Conservation (phyloP, 2,329 filamentous ascomycete genomes). For the Trichoderma oligosporum region DNA sequence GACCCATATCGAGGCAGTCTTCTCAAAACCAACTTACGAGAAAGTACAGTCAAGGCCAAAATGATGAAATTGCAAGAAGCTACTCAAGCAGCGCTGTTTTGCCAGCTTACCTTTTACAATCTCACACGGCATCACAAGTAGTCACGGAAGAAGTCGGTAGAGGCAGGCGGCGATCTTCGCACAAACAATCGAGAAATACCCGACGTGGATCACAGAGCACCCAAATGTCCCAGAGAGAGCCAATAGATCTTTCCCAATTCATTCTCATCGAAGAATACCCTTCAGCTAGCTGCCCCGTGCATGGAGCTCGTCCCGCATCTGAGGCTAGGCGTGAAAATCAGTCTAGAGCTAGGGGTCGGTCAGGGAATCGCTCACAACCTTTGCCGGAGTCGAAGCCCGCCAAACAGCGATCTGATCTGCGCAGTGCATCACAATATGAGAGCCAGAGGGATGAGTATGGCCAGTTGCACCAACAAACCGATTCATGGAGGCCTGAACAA, state of each 20-base stretch:
- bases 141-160: slow-evolving; percentile 9
- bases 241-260: slow-evolving; percentile 26
- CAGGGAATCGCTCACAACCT: slow-evolving; percentile 10
- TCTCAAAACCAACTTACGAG: slow-evolving; percentile 11
- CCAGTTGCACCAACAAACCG: neutral
- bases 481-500: neutral
- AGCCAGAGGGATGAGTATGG: neutral
- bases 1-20: slow-evolving; percentile 10
- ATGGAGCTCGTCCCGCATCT: slow-evolving; percentile 24
- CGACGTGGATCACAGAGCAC: slow-evolving; percentile 15
- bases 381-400: neutral
- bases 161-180: slow-evolving; percentile 16
- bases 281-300: slow-evolving; percentile 24
- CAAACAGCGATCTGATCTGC: neutral
- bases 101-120: neutral
- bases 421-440: slow-evolving; percentile 2
- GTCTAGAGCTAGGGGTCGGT: slow-evolving; percentile 15
- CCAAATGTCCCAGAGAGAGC: slow-evolving; percentile 12
- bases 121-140: neutral
- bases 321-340: slow-evolving; percentile 14
- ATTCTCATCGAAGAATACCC: slow-evolving; percentile 25
- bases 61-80: neutral
- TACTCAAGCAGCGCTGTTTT: slow-evolving; percentile 11
- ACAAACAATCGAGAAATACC: slow-evolving; percentile 2
- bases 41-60: neutral